A percentile compares a stretch with the other conserved stretches of the same genome.
These are phyloP conservation scores for Aspergillus novoparasiticus DNA, from an alignment of 2,329 filamentous ascomycete species.

Conservation along the genomic window DNA sequence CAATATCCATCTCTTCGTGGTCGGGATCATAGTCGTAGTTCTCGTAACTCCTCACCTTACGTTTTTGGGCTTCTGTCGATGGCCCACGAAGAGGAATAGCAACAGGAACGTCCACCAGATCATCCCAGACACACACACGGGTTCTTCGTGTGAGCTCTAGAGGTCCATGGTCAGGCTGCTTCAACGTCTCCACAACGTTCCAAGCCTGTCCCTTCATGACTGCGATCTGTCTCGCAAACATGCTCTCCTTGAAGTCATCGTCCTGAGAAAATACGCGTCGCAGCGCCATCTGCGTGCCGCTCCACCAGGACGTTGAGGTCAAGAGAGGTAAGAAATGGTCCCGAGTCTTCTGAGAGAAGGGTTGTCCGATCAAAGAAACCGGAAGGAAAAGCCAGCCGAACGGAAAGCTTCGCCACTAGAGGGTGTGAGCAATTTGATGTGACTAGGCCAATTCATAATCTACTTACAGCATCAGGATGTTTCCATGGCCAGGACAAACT, in stretches of 20 bases:
- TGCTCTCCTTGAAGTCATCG: slow-evolving; percentile 94
- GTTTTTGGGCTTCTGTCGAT: slow-evolving; percentile 79
- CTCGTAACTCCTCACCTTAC: slow-evolving; percentile 53
- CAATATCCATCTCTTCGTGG: slow-evolving; percentile 93
- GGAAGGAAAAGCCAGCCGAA: slow-evolving; percentile 98
- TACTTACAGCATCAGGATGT: slow-evolving; percentile 80
- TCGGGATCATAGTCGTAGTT: slow-evolving; percentile 47
- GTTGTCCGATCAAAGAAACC: slow-evolving; percentile 91
- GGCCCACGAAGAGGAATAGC: slow-evolving; percentile 86
- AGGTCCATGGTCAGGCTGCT: slow-evolving; percentile 87
- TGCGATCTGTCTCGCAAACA: slow-evolving; percentile 97
- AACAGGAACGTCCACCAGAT: slow-evolving; percentile 92
- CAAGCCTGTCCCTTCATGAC: slow-evolving; percentile 99
- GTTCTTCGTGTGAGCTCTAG: slow-evolving; percentile 88
- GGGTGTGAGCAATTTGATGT: slow-evolving; percentile 15
- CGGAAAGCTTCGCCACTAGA: slow-evolving; percentile 78
- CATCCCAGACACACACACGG: slow-evolving; percentile 96
- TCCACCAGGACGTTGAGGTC: slow-evolving; percentile 96
- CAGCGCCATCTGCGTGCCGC: slow-evolving; percentile 83
- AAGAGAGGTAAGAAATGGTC: slow-evolving; percentile 95
- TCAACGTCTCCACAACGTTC: slow-evolving; percentile 98
- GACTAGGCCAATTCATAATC: neutral
- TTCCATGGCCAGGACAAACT: slow-evolving; percentile 99
- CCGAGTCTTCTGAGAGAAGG: slow-evolving; percentile 90
- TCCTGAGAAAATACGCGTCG: slow-evolving; percentile 89